Evolutionary conservation across 305 asterid genomes (phyloP), one percentile per base, ranked within the genome.

Genomic region (Fraxinus latifolia): DNA sequence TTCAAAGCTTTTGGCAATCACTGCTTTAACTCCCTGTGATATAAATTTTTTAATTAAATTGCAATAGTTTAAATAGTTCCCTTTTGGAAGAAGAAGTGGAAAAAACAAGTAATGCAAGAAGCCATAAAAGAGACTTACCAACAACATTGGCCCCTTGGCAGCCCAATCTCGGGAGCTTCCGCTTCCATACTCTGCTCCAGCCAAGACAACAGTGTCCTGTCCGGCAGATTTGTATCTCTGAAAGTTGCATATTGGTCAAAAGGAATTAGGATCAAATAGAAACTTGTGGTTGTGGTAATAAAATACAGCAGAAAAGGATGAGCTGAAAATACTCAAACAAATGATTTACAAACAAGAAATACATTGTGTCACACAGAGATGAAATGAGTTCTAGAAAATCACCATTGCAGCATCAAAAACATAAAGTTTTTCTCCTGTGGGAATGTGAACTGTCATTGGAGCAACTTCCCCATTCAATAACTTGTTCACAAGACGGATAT

Each of bases 141-240:
- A 86, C 85, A 95, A 88, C 98, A 92, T 95, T 14, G 98, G 98
- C 50, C 98, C 97, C 87, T 93, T 95, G 76, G 98, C 98, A 27
- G 98, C 98, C 98, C 97, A 95, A 87, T 95, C 98, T 65, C 97
- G 90, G 33, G 98, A 95, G 88, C 98, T 93, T 83, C 99, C 99
- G 85, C 99, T 95, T 88, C 99, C 99, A 81, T 95, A 95, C 90
- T 95, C 98, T 7, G 98, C 99, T 84, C 98, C 99, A 55, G 99
- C 99, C 95, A 95, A 91, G 80, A 93, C 87, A 79, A 95, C 86
- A n/a, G 99, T 95, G 88, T 74, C 93, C 81, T 88, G 89, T 12
- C 95, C 98, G 62, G 92, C 93, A 77, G 97, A 81, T 87, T 89
- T 95, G 92, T 93, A 95, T 87, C 87, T 95, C 98, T 93, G 93